A percentile compares a stretch with the other conserved stretches of the same genome.
These are phyloP conservation scores for Melampsora americana DNA, from an alignment of 1,284 basidiomycete species.

Conservation along the genomic window DNA sequence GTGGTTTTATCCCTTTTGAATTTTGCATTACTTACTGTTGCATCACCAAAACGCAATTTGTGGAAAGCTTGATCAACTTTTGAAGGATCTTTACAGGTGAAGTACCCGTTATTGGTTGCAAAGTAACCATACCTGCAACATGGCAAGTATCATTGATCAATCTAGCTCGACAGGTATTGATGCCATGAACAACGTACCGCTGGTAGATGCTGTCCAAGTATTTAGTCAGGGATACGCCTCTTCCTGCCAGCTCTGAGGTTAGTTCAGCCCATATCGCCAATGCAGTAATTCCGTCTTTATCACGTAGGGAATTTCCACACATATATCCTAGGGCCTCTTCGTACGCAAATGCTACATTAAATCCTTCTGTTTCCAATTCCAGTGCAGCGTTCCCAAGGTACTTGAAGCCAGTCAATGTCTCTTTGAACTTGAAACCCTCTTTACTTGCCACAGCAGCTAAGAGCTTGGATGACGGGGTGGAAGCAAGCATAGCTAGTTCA, in stretches of 20 bases:
- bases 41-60: slow-evolving; percentile 58
- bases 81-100: slow-evolving; percentile 65
- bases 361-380: slow-evolving; percentile 64
- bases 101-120: slow-evolving; percentile 69
- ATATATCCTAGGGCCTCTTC: slow-evolving; percentile 83
- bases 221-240: slow-evolving; percentile 61
- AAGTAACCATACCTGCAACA: slow-evolving; percentile 51
- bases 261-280: slow-evolving; percentile 67
- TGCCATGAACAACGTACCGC: slow-evolving; percentile 57
- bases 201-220: slow-evolving; percentile 67
- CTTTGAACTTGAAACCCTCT: slow-evolving; percentile 75
- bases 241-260: slow-evolving; percentile 59
- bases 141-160: background rate
- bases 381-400: slow-evolving; percentile 70
- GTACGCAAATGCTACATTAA: slow-evolving; percentile 73
- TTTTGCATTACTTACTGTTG: slow-evolving; percentile 3
- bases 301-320: slow-evolving; percentile 70
- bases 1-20: background rate
- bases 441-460: slow-evolving; percentile 67
- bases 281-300: slow-evolving; percentile 67
- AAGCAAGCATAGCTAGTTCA: slow-evolving; percentile 75
- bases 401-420: slow-evolving; percentile 71
- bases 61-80: slow-evolving; percentile 68
- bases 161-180: background rate
- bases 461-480: slow-evolving; percentile 83